phyloP scores from a whole-genome alignment of 1,284 basidiomycete genomes.

The Microbotryomycetes sp. region DNA sequence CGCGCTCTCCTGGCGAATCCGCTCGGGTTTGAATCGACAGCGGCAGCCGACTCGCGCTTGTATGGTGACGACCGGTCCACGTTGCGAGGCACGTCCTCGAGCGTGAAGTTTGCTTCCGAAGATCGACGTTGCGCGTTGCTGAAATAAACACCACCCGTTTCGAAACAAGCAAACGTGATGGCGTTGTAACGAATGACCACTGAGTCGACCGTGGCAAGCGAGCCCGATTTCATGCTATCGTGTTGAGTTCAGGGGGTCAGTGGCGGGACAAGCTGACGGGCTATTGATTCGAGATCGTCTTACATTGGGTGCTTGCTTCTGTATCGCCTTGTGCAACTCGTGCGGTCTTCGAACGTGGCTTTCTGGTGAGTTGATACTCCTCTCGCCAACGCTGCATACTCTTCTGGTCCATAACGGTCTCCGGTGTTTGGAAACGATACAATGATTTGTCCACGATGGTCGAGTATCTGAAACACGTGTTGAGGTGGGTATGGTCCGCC shows the following conservation, averaged over 20 bases:
- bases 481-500: slow-evolving; percentile 37
- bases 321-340: slow-evolving; percentile 87
- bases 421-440: slow-evolving; percentile 69
- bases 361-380: slow-evolving; percentile 61
- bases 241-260: neutral
- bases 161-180: slow-evolving; percentile 37
- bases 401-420: slow-evolving; percentile 67
- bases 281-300: neutral
- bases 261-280: neutral
- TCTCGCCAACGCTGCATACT: slow-evolving; percentile 73
- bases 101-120: slow-evolving; percentile 11
- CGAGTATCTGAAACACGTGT: slow-evolving; percentile 75
- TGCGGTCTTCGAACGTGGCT: slow-evolving; percentile 61
- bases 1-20: too few relatives aligned
- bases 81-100: slow-evolving; percentile 23
- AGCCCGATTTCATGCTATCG: slow-evolving; percentile 27
- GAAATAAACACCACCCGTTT: slow-evolving; percentile 33
- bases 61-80: neutral
- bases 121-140: slow-evolving; percentile 11
- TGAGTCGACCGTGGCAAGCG: slow-evolving; percentile 34
- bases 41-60: neutral
- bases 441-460: slow-evolving; percentile 55
- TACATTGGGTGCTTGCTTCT: slow-evolving; percentile 63
- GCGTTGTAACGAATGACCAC: slow-evolving; percentile 36
- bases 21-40: neutral